A percentile compares a stretch with the other conserved stretches of the same genome.
These are phyloP conservation scores for Oryza brachyantha DNA, from an alignment of 176 grass and related monocot species.

Conservation along the genomic window DNA sequence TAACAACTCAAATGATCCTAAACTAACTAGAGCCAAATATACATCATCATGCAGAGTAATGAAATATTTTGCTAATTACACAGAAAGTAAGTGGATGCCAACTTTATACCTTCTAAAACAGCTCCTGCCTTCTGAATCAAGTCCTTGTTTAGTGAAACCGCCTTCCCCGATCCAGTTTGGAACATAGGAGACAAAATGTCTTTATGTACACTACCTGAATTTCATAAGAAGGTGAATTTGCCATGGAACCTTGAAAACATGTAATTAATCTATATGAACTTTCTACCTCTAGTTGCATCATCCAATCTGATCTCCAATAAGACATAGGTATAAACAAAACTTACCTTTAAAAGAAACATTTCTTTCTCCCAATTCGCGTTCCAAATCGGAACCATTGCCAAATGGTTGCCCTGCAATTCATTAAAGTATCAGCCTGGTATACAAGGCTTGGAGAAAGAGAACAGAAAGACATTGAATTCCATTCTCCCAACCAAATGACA, in stretches of 20 bases:
- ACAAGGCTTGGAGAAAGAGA: background rate
- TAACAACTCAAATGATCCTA: constrained; percentile 2
- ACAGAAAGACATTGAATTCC: background rate
- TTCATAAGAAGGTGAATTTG: constrained; percentile 11
- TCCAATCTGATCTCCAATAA: background rate
- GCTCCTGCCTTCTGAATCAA: constrained; percentile 38
- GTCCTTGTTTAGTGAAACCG: constrained; percentile 20
- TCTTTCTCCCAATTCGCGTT: background rate
- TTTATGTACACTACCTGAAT: constrained; percentile 18
- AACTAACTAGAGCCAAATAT: background rate
- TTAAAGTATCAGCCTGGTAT: background rate
- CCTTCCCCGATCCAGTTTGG: constrained; percentile 50
- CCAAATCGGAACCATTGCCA: background rate
- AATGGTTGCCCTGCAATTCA: constrained; percentile 34
- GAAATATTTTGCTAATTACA: constrained; percentile 13
- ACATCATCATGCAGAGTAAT: background rate
- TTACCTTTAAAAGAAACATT: constrained; percentile 33
- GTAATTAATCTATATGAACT: background rate
- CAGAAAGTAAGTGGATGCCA: background rate
- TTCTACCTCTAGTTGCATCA: background rate
- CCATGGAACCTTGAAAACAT: background rate
- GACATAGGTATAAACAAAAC: constrained; percentile 11
- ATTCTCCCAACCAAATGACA: background rate
- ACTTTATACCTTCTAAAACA: constrained; percentile 51
- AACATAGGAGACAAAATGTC: constrained; percentile 22